A percentile compares a stretch with the other conserved stretches of the same genome.
Evolutionary conservation across 2,329 filamentous ascomycete genomes (phyloP).

Genomic region (Thielaviopsis ethacetica): DNA sequence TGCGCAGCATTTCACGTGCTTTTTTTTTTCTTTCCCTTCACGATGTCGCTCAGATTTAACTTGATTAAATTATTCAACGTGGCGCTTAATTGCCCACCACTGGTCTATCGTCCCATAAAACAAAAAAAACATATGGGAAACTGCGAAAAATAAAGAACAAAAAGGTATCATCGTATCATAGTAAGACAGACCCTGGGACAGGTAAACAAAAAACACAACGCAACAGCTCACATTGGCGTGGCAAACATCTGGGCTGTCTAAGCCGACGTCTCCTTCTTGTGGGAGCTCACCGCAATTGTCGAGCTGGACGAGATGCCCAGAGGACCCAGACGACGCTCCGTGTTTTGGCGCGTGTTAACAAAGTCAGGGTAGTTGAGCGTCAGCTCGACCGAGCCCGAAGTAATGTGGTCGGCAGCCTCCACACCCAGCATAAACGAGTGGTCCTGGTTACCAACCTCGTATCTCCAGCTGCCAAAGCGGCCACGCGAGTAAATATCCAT

Average conservation of each 20-base stretch:
- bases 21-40: background rate
- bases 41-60: too few species aligned
- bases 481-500: slow-evolving; percentile 90
- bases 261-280: slow-evolving; percentile 1
- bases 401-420: slow-evolving; percentile 79
- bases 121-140: too few species aligned
- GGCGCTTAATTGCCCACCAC: too few species aligned
- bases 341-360: slow-evolving; percentile 64
- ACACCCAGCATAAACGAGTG: slow-evolving; percentile 97
- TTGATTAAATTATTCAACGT: too few species aligned
- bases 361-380: slow-evolving; percentile 96
- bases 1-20: too few species aligned
- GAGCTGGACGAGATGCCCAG: slow-evolving; percentile 3
- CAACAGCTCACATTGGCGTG: background rate
- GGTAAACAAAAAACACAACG: background rate
- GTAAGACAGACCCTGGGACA: too few species aligned
- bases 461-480: slow-evolving; percentile 94
- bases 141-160: too few species aligned
- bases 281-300: slow-evolving; percentile 1
- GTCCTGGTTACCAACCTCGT: slow-evolving; percentile 94
- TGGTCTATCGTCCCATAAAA: too few species aligned
- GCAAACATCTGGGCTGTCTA: too few species aligned
- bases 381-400: slow-evolving; percentile 77
- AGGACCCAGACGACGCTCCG: slow-evolving; percentile 37
- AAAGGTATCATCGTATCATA: too few species aligned